These are phyloP conservation scores for Citrullus amarus DNA, from an alignment of 306 rosid species.

Conservation along the genomic window DNA sequence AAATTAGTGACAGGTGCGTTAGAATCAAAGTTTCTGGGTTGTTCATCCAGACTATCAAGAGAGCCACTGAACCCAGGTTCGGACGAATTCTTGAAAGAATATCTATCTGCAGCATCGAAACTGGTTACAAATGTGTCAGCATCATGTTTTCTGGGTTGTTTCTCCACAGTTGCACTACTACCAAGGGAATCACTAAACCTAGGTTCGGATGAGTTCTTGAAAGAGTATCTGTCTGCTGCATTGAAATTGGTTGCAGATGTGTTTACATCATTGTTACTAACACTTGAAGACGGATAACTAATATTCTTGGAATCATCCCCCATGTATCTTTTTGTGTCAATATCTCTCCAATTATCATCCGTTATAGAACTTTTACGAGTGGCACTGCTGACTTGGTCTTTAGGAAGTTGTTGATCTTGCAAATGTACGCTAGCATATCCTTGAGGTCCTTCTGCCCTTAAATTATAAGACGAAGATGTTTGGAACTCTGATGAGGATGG, in stretches of 20 bases:
- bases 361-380: constrained; percentile 20
- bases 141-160: constrained; percentile 25
- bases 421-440: constrained; percentile 11
- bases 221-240: constrained; percentile 25
- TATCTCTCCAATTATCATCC: constrained; percentile 18
- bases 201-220: constrained; percentile 25
- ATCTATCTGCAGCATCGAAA: constrained; percentile 24
- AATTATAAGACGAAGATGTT: constrained; percentile 14
- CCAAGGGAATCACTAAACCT: constrained; percentile 20
- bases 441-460: constrained; percentile 30
- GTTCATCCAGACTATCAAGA: constrained; percentile 22
- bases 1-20: constrained; percentile 15
- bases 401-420: constrained; percentile 24
- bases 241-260: constrained; percentile 22
- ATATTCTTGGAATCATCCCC: constrained; percentile 18
- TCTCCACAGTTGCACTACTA: constrained; percentile 22
- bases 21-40: constrained; percentile 20
- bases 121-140: not conserved
- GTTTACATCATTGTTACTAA: constrained; percentile 18
- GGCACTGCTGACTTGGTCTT: constrained; percentile 19
- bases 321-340: constrained; percentile 23
- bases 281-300: constrained; percentile 25
- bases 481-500: constrained; percentile 42
- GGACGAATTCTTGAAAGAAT: constrained; percentile 27
- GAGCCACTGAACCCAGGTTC: constrained; percentile 25